Evolutionary conservation across 2,329 filamentous ascomycete species (phyloP), one percentile per base, ranked within the genome.

Genomic region (Bipolaris oryzae): DNA sequence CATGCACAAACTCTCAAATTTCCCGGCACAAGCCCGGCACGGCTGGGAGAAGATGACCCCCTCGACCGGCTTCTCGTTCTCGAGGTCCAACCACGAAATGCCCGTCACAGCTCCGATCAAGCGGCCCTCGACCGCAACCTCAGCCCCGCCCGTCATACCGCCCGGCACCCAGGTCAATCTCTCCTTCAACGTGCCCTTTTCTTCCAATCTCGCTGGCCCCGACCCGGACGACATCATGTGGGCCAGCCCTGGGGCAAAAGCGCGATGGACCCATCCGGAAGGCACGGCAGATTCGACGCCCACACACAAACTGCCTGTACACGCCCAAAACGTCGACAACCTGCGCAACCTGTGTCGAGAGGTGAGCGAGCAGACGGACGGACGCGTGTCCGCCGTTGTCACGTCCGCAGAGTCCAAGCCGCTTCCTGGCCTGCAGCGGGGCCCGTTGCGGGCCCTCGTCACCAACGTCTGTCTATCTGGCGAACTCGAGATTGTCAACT

Each of bases 171-270:
- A 87, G 64, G 91, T 98, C 77, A 92, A 96, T 78, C 89, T 96
- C 76, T 94, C 92, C 64, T 98, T 99, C 87, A 98, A 97, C 75
- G 90, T 99, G 46, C 95, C 95, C 59, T 97, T 98, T 79, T 89
- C 92, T 67, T 96, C 91, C 63, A 94, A 94, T 71, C 87, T 99
- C 60, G 86, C 91, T 61, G 95, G 95, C 33, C 95, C 95, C 62
- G 92, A 98, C 72, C 90, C 90, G 66, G 92, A 97, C 77, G 93
- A 98, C 77, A 91, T 99, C 70, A 85, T 98, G 59, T 94, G 97
- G 79, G 92, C 94, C 62, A 96, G 91, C 62, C 87, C 88, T 55
- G 90, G 92, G 67, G 93, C 94, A 58, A 88, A 96, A 63, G 85
- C 94, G 65, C 88, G 91, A 75, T 99, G 95, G 95, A 95, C 92